phyloP scores from a whole-genome alignment of 495 filamentous ascomycete genomes.

The Podospora anserina region DNA sequence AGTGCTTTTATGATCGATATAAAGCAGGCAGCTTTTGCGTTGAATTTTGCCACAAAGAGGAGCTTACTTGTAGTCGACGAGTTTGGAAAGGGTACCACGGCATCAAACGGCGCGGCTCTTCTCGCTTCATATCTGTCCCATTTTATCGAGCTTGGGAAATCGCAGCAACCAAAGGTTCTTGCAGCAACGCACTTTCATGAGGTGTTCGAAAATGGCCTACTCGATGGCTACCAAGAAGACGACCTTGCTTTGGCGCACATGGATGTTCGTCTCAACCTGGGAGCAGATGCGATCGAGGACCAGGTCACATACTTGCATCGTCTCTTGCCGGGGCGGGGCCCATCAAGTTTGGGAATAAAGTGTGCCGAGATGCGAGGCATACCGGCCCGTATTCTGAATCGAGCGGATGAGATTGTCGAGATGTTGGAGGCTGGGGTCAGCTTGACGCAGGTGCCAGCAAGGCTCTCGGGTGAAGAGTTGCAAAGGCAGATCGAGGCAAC shows the following conservation, averaged over 20 bases:
- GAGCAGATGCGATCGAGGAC: slow-evolving; percentile 57
- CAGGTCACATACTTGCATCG: slow-evolving; percentile 89
- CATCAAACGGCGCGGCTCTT: slow-evolving; percentile 79
- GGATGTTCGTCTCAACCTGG: slow-evolving; percentile 71
- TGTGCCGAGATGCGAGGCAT: slow-evolving; percentile 86
- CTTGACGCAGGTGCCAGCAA: slow-evolving; percentile 20
- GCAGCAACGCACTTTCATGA: slow-evolving; percentile 94
- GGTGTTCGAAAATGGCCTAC: slow-evolving; percentile 73
- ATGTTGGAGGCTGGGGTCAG: slow-evolving; percentile 60
- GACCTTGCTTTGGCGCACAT: slow-evolving; percentile 72
- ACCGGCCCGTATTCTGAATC: slow-evolving; percentile 63
- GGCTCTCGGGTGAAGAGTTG: slow-evolving; percentile 19
- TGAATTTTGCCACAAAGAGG: slow-evolving; percentile 71
- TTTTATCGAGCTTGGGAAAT: slow-evolving; percentile 56
- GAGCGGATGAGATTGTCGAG: slow-evolving; percentile 72
- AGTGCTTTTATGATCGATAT: slow-evolving; percentile 94
- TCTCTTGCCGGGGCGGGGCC: slow-evolving; percentile 64
- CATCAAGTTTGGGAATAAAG: slow-evolving; percentile 78
- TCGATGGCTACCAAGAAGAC: slow-evolving; percentile 50
- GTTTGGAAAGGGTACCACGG: slow-evolving; percentile 92
- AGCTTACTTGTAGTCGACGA: slow-evolving; percentile 89
- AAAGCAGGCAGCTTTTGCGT: slow-evolving; percentile 76
- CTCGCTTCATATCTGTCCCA: slow-evolving; percentile 77
- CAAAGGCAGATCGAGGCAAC: slow-evolving; percentile 17
- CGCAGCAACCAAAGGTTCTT: slow-evolving; percentile 72